Evolutionary conservation across 176 grass and related monocot genomes (phyloP).

Genomic region (Neostapfia colusana): DNA sequence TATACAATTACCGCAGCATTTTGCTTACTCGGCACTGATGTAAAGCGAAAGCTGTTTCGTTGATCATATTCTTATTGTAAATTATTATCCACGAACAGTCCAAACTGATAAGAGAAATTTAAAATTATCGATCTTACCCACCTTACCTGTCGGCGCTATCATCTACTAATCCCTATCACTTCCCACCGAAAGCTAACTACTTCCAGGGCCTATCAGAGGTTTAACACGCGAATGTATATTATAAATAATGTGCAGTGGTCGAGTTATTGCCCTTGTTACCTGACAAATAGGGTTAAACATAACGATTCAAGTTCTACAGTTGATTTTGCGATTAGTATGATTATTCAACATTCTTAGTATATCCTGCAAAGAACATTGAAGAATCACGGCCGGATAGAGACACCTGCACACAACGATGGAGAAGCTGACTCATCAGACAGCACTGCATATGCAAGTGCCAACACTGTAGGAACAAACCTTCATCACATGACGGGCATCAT

Average conservation of each 20-base stretch:
- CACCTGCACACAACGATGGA: neutral
- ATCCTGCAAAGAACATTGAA: neutral
- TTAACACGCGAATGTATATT: neutral
- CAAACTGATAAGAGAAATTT: neutral
- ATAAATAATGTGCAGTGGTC: neutral
- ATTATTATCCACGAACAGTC: neutral
- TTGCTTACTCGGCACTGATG: neutral
- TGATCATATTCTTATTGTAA: neutral
- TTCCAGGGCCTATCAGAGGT: neutral
- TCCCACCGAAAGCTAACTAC: slow-evolving; percentile 38
- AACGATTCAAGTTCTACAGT: neutral
- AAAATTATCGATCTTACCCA: too few species aligned
- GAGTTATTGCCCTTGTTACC: neutral
- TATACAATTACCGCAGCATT: neutral
- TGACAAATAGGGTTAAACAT: neutral
- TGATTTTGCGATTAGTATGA: neutral
- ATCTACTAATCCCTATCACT: slow-evolving; percentile 41
- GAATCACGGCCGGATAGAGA: neutral
- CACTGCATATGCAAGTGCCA: neutral
- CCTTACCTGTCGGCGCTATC: slow-evolving; percentile 19
- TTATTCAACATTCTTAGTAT: too few species aligned
- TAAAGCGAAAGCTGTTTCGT: slow-evolving; percentile 16
- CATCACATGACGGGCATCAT: neutral
- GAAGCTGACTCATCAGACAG: neutral
- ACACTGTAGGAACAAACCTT: neutral